Evolutionary conservation across 2,329 filamentous ascomycete species (phyloP).

Genomic region (Sclerotinia minor): DNA sequence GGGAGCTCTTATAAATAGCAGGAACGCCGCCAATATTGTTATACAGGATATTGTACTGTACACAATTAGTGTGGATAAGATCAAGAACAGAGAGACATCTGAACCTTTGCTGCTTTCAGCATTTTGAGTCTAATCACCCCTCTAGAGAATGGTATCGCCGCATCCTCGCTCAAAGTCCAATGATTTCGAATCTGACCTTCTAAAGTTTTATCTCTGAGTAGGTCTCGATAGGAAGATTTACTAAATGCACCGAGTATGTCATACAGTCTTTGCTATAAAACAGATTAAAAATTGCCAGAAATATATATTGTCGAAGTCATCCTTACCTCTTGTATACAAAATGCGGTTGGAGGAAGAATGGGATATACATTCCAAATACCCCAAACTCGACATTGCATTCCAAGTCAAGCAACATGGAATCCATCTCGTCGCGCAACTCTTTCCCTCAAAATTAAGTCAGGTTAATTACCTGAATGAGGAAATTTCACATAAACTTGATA

Average conservation of each 20-base stretch:
- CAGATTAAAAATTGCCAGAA: neutral
- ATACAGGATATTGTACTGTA: neutral
- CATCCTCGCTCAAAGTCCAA: slow-evolving; percentile 7
- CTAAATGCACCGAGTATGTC: slow-evolving; percentile 8
- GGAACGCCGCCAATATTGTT: neutral
- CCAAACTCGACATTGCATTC: neutral
- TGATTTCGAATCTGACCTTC: neutral
- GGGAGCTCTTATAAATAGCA: neutral
- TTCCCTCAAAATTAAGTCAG: neutral
- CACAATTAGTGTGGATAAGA: neutral
- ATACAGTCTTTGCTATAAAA: neutral
- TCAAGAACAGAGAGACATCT: neutral
- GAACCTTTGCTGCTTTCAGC: neutral
- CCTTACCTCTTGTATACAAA: neutral
- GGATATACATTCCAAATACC: neutral
- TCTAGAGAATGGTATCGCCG: neutral
- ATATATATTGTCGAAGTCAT: neutral
- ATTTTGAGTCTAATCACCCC: neutral
- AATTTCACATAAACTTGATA: neutral
- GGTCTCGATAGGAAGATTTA: neutral
- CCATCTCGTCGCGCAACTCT: neutral
- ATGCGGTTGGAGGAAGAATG: neutral
- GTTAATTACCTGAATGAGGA: neutral
- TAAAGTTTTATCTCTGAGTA: neutral
- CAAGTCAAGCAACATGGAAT: neutral